Evolutionary conservation across 176 grass and related monocot species (phyloP), one percentile per base, ranked within the genome.

Genomic region (Musa beccarii): DNA sequence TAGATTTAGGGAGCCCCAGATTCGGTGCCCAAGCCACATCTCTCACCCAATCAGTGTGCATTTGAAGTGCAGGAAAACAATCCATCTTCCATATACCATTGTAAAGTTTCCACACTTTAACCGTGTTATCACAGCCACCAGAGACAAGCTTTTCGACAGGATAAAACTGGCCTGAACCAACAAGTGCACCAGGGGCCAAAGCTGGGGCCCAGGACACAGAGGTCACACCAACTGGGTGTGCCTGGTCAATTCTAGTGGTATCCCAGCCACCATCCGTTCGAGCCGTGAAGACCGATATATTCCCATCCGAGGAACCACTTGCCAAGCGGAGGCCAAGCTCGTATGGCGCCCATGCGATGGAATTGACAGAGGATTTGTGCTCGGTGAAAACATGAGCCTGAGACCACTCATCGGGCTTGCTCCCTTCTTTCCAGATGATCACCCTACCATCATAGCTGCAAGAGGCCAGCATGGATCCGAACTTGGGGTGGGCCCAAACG

Each of bases 311-410:
- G 52, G 92, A 96, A 0, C 79, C 88, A 75, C 83, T 86, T 20
- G 88, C 79, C 59, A 96, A 79, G 65, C 61, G 84, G 79, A 91
- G 86, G 23, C 92, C 92, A 1, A 91, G 75, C 57, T 96, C 92
- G 26, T 89, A 85, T 0, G 92, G 85, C 11, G 92, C 86, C 85
- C 85, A 96, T 77, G 83, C 86, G 81, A 96, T 82, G 51, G 92
- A 91, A 77, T 96, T 96, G 10, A 96, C 88, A 15, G 92, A 96
- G 0, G 92, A 83, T 76, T 90, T 89, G 73, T 96, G 88, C 81
- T 91, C 81, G 53, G 64, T 67, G 13, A 90, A 90, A 22, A 88
- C 85, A 43, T 90, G 85, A 50, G 54, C 76, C 76, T 95, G 92
- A 71, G 83, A 82, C 92, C 88, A 95, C 62, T 83, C 84, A 68